phyloP scores from a whole-genome alignment of 2,329 filamentous ascomycete genomes.

The Cladophialophora chaetospira region DNA sequence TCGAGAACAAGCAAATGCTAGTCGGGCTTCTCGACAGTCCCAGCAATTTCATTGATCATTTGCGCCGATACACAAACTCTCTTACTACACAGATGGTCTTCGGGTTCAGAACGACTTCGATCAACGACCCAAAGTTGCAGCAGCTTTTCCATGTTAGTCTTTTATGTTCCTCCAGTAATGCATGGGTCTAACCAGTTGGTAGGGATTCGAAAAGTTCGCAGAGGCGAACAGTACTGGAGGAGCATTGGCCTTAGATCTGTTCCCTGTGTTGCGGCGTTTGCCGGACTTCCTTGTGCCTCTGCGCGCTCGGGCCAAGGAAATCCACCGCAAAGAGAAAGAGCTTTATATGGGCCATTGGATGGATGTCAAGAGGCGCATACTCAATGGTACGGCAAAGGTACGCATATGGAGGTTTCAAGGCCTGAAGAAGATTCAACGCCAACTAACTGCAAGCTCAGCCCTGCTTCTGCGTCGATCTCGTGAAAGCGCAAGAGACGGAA shows the following conservation, averaged over 20 bases:
- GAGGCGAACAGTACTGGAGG: constrained; percentile 19
- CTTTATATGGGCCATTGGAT: constrained; percentile 26
- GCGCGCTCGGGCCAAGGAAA: constrained; percentile 11
- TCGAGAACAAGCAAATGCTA: constrained; percentile 28
- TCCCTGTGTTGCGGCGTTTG: constrained; percentile 24
- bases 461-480: constrained; percentile 28
- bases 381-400: constrained; percentile 18
- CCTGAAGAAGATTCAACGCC: neutral
- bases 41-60: constrained; percentile 19
- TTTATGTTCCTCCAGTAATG: neutral
- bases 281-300: constrained; percentile 25
- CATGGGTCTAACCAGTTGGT: neutral
- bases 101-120: constrained; percentile 17
- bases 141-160: constrained; percentile 17
- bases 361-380: constrained; percentile 17
- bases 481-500: constrained; percentile 22
- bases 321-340: constrained; percentile 22
- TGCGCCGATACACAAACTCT: constrained; percentile 21
- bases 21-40: constrained; percentile 13
- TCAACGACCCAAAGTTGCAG: constrained; percentile 19
- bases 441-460: constrained; percentile 7
- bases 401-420: neutral
- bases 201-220: constrained; percentile 17
- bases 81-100: constrained; percentile 26
- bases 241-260: constrained; percentile 26